A percentile compares a stretch with the other conserved stretches of the same genome.
phyloP scores from a whole-genome alignment of 805 yeast species.

The Hanseniaspora singularis region DNA sequence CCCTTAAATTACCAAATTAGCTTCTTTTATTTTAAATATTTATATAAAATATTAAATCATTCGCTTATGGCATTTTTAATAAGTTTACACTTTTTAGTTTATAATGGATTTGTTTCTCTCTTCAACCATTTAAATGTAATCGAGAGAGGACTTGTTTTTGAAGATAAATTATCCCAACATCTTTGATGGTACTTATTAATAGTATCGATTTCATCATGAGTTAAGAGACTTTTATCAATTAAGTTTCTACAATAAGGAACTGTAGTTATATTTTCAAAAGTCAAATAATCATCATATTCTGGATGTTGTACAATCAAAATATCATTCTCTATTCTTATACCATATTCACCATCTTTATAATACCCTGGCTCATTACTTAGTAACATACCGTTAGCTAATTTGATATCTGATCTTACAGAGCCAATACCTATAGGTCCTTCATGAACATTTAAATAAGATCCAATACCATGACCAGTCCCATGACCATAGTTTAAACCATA shows the following conservation, averaged over 20 bases:
- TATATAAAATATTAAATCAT: neutral
- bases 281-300: slow-evolving; percentile 40
- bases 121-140: slow-evolving; percentile 59
- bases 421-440: slow-evolving; percentile 88
- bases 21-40: too few species aligned
- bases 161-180: slow-evolving; percentile 43
- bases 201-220: slow-evolving; percentile 51
- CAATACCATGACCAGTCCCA: slow-evolving; percentile 98
- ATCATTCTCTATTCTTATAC: slow-evolving; percentile 82
- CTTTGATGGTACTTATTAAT: slow-evolving; percentile 53
- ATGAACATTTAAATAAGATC: slow-evolving; percentile 80
- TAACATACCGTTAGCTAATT: slow-evolving; percentile 59
- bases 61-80: too few species aligned
- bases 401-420: slow-evolving; percentile 30
- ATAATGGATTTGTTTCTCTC: slow-evolving; percentile 36
- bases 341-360: slow-evolving; percentile 80
- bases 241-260: slow-evolving; percentile 74
- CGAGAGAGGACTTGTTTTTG: slow-evolving; percentile 43
- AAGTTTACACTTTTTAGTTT: too few species aligned
- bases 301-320: slow-evolving; percentile 40
- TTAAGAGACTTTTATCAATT: slow-evolving; percentile 49
- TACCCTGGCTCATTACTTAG: slow-evolving; percentile 91
- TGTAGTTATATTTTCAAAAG: slow-evolving; percentile 72
- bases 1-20: too few species aligned
- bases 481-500: slow-evolving; percentile 80